Conservation (phyloP, 1,284 basidiomycete genomes). For the Sporisorium scitamineum region DNA sequence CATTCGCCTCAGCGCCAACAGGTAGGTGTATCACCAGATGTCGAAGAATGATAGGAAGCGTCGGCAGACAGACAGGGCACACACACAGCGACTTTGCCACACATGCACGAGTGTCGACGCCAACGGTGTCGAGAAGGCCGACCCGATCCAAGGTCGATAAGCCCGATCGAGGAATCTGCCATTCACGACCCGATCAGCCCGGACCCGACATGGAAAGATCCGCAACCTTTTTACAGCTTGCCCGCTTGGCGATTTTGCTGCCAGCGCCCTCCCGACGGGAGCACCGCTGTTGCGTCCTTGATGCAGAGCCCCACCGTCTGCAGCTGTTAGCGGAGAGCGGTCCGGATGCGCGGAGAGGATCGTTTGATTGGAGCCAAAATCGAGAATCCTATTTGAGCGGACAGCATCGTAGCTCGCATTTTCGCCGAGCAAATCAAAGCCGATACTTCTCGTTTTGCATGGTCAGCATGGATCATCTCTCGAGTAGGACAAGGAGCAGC, state of each 20-base stretch:
- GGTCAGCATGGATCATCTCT: too few relatives aligned
- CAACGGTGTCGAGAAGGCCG: not conserved
- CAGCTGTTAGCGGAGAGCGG: not conserved
- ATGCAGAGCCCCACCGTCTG: not conserved
- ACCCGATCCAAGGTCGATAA: not conserved
- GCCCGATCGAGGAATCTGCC: not conserved
- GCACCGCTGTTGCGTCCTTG: not conserved
- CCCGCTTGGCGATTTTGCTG: not conserved
- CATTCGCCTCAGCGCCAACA: too few relatives aligned
- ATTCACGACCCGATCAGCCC: not conserved
- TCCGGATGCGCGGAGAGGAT: conserved; percentile 1
- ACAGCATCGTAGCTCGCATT: too few relatives aligned
- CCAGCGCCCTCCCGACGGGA: not conserved
- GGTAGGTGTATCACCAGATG: too few relatives aligned
- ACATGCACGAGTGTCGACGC: too few relatives aligned
- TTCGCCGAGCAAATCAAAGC: too few relatives aligned
- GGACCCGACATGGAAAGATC: not conserved
- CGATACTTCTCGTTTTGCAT: too few relatives aligned
- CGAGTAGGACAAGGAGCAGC: too few relatives aligned
- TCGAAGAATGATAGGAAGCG: too few relatives aligned
- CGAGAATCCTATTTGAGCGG: too few relatives aligned
- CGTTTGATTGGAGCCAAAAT: not conserved
- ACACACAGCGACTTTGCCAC: not conserved
- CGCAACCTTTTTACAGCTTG: not conserved
- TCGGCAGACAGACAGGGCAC: not conserved